Evolutionary conservation across 345 rosid species (phyloP).

Genomic region (Camelina neglecta): DNA sequence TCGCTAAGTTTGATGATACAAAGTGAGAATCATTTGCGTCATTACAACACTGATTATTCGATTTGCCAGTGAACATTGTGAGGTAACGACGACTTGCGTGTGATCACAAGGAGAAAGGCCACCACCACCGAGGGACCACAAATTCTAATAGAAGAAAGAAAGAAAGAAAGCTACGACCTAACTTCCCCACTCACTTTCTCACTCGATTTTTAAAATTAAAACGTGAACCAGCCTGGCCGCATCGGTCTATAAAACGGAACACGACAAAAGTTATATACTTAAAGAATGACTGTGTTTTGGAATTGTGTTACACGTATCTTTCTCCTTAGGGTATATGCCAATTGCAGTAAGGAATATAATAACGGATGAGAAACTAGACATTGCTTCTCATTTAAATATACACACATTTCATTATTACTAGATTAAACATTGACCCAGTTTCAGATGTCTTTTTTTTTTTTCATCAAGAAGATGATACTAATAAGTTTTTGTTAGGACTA

Average conservation of each 20-base stretch:
- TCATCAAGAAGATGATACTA: no score
- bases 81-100: neutral
- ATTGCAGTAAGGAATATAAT: neutral
- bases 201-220: neutral
- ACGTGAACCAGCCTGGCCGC: neutral
- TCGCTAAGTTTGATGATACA: no score
- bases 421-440: neutral
- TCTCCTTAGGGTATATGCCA: constrained; percentile 27
- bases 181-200: neutral
- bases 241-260: neutral
- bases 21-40: no score
- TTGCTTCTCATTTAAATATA: neutral
- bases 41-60: no score
- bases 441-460: neutral
- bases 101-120: neutral
- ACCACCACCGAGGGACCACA: neutral
- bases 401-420: neutral
- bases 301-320: constrained; percentile 2
- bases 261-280: neutral
- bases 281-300: neutral
- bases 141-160: no score
- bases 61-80: no score
- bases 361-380: constrained; percentile 8
- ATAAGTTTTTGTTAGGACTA: no score
- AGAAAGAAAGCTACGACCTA: neutral